Conservation (phyloP, 2,329 filamentous ascomycete species). For the Fusarium sp. region DNA sequence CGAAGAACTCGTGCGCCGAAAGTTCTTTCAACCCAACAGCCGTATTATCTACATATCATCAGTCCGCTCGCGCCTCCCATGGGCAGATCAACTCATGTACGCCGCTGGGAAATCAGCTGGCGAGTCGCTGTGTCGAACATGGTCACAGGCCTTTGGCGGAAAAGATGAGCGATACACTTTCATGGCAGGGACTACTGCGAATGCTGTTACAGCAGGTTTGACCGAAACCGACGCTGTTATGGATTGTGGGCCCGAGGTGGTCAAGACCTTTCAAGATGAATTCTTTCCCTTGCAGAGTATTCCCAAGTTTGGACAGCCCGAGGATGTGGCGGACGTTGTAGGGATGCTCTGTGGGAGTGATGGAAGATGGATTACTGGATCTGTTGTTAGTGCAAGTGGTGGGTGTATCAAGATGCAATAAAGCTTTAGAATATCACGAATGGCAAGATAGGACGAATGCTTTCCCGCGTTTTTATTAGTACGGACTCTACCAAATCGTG, state of each 20-base stretch:
- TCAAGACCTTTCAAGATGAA: conserved; percentile 46
- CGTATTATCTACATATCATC: conserved; percentile 50
- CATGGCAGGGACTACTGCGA: conserved; percentile 49
- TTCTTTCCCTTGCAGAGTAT: conserved; percentile 48
- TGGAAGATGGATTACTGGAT: conserved; percentile 50
- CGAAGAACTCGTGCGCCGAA: conserved; percentile 46
- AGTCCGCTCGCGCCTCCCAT: conserved; percentile 45
- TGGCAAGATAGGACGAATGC: fast-evolving
- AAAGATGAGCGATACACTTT: conserved; percentile 47
- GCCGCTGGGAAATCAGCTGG: conserved; percentile 47
- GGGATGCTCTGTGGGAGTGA: conserved; percentile 47
- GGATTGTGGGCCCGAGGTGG: conserved; percentile 44
- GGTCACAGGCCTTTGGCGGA: conserved; percentile 49
- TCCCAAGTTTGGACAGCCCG: conserved; percentile 46
- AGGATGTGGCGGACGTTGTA: conserved; percentile 50
- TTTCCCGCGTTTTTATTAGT: not conserved
- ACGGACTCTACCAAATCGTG: fast-evolving
- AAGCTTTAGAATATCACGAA: not conserved
- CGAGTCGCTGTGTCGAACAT: conserved; percentile 49
- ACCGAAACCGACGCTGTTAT: conserved; percentile 49
- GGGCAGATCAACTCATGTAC: conserved; percentile 49
- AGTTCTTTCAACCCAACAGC: conserved; percentile 45
- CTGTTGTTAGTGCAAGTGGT: conserved; percentile 48
- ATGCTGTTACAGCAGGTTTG: conserved; percentile 45
- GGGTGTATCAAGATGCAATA: conserved; percentile 47